These are phyloP conservation scores for Podila minutissima DNA, from an alignment of 192 early-diverging fungal genomes.

Conservation along the genomic window DNA sequence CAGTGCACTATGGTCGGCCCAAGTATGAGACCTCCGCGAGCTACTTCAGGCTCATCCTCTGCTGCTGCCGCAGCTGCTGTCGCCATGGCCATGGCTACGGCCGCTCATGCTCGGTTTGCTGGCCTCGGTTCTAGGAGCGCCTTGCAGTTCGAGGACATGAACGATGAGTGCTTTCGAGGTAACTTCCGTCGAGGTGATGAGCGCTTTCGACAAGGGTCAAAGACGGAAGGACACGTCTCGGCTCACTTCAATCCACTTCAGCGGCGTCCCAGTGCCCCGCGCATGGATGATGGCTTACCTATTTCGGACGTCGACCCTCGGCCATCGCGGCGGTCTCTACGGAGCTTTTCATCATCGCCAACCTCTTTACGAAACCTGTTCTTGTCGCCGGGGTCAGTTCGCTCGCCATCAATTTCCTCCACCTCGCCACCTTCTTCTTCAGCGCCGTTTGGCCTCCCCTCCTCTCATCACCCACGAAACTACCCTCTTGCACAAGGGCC, in stretches of 20 bases:
- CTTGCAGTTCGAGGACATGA: slow-evolving; percentile 5
- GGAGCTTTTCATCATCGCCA: not conserved
- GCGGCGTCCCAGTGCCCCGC: slow-evolving; percentile 12
- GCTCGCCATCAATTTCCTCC: not conserved
- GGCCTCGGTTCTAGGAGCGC: slow-evolving; percentile 1
- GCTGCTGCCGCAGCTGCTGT: slow-evolving; percentile 37
- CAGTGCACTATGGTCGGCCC: slow-evolving; percentile 43
- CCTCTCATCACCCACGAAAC: not conserved
- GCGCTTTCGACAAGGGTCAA: not conserved
- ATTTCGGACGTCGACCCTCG: not conserved
- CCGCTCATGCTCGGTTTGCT: slow-evolving; percentile 18
- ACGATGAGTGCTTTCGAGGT: not conserved
- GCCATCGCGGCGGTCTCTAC: not conserved
- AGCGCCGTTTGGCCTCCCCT: not conserved
- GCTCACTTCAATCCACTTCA: not conserved
- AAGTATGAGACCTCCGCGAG: slow-evolving; percentile 41
- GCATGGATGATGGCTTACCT: not conserved
- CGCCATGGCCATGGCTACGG: slow-evolving; percentile 41
- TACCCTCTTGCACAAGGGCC: not conserved
- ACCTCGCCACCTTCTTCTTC: not conserved
- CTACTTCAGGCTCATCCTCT: slow-evolving; percentile 36
- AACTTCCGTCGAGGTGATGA: slow-evolving; percentile 12
- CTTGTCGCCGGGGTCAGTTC: not conserved
- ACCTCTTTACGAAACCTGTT: slow-evolving; percentile 19
- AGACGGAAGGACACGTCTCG: slow-evolving; percentile 17